Conservation (phyloP, 2,329 filamentous ascomycete genomes). For the Pseudodiploospora longispora region DNA sequence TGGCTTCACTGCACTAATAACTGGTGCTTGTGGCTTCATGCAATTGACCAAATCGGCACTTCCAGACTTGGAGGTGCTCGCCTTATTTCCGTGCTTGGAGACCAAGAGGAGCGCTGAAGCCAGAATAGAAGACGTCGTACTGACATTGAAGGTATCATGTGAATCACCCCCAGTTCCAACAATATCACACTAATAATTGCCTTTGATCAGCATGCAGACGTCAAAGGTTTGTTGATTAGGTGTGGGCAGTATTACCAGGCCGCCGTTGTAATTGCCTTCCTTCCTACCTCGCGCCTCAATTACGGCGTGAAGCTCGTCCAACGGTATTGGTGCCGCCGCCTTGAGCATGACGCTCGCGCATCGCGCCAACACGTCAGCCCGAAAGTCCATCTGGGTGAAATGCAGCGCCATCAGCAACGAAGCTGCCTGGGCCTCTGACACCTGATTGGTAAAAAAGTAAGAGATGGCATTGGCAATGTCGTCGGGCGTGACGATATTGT, state of each 20-base stretch:
- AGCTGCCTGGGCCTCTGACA: slow-evolving; percentile 82
- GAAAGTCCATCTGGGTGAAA: slow-evolving; percentile 78
- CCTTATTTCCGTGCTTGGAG: slow-evolving; percentile 93
- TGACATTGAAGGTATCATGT: slow-evolving; percentile 98
- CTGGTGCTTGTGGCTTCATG: slow-evolving; percentile 63
- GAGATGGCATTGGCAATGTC: slow-evolving; percentile 89
- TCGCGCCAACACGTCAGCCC: slow-evolving; percentile 76
- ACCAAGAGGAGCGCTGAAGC: slow-evolving; percentile 78
- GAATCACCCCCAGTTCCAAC: slow-evolving; percentile 95
- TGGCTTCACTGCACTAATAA: slow-evolving; percentile 66
- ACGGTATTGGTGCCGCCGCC: slow-evolving; percentile 66
- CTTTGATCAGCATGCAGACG: not conserved
- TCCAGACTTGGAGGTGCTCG: slow-evolving; percentile 90
- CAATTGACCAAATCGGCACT: slow-evolving; percentile 84
- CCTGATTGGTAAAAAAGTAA: slow-evolving; percentile 81
- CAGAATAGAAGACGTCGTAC: slow-evolving; percentile 87
- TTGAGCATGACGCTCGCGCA: slow-evolving; percentile 78
- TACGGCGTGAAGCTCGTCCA: slow-evolving; percentile 49
- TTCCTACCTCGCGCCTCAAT: slow-evolving; percentile 52
- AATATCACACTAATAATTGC: slow-evolving; percentile 62
- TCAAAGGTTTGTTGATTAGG: not conserved
- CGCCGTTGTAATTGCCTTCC: slow-evolving; percentile 72
- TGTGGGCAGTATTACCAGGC: slow-evolving; percentile 54
- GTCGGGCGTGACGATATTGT: slow-evolving; percentile 53
- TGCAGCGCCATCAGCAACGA: slow-evolving; percentile 85